A percentile compares a stretch with the other conserved stretches of the same genome.
Conservation (phyloP, 805 yeast genomes). For the Starmerella riodocensis region DNA sequence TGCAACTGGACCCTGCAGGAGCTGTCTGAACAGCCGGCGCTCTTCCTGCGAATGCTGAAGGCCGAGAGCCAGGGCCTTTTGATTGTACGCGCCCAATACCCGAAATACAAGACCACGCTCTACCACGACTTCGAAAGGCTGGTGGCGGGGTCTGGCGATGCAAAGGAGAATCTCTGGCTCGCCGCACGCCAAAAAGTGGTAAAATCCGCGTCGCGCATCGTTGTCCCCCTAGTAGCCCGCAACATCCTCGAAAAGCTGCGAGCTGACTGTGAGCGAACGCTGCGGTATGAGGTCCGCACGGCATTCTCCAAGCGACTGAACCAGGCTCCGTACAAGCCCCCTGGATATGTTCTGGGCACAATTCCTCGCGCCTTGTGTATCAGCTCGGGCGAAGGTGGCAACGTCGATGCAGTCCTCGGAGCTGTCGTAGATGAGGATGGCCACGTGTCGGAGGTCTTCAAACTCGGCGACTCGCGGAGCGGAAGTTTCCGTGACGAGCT, state of each 20-base stretch:
- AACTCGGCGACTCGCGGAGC: constrained; percentile 60
- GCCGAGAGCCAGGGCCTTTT: constrained; percentile 75
- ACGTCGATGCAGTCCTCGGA: constrained; percentile 75
- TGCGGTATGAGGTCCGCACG: constrained; percentile 58
- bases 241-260: constrained; percentile 75
- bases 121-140: constrained; percentile 29
- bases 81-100: constrained; percentile 46
- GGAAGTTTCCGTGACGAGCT: constrained; percentile 55
- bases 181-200: constrained; percentile 54
- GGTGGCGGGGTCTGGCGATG: constrained; percentile 1
- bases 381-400: constrained; percentile 76
- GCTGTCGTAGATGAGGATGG: constrained; percentile 69
- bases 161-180: constrained; percentile 43
- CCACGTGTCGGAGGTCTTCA: constrained; percentile 58
- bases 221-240: constrained; percentile 52
- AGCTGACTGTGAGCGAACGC: constrained; percentile 56
- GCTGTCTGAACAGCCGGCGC: constrained; percentile 60
- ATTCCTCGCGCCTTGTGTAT: constrained; percentile 72
- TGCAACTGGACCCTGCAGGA: constrained; percentile 66
- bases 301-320: constrained; percentile 60
- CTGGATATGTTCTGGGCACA: constrained; percentile 63
- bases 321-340: constrained; percentile 87
- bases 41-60: constrained; percentile 76
- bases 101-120: constrained; percentile 32
- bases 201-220: constrained; percentile 50